phyloP scores from a whole-genome alignment of 1,284 basidiomycete species.

The Apiotrichum sp. region DNA sequence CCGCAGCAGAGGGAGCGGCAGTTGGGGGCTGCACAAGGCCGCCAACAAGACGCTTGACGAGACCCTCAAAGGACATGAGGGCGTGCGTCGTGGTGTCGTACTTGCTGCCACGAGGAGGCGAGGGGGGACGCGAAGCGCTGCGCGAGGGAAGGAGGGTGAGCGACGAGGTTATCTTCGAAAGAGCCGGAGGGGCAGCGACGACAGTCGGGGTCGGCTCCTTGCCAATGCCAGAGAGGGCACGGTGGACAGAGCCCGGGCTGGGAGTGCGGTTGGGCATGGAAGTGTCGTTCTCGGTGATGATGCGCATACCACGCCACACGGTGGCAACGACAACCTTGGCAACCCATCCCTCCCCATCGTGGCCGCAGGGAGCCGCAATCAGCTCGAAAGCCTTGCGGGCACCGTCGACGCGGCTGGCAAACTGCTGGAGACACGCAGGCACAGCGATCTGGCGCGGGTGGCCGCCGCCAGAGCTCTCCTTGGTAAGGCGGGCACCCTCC shows the following conservation, averaged over 20 bases:
- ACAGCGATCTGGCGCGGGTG: conserved; percentile 30
- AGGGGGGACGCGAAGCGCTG: conserved; percentile 38
- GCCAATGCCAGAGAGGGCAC: conserved; percentile 35
- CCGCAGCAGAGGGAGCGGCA: conserved; percentile 21
- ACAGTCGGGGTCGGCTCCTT: conserved; percentile 29
- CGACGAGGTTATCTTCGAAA: conserved; percentile 35
- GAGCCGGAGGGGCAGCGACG: conserved; percentile 21
- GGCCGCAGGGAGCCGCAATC: conserved; percentile 40
- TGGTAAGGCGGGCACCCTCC: conserved; percentile 28
- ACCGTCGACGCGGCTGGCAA: conserved; percentile 44
- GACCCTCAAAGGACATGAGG: conserved; percentile 43
- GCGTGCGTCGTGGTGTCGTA: conserved; percentile 39
- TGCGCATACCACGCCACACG: conserved; percentile 47
- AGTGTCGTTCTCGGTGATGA: conserved; percentile 34
- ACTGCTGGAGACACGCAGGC: conserved; percentile 41
- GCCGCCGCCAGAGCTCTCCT: conserved; percentile 35
- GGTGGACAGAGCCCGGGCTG: conserved; percentile 35
- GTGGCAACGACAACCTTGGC: conserved; percentile 45
- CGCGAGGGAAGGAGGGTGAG: conserved; percentile 36
- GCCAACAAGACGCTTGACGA: conserved; percentile 42
- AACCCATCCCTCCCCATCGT: conserved; percentile 48
- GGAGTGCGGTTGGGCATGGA: conserved; percentile 27
- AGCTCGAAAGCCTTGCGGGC: conserved; percentile 41
- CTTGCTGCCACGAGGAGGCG: conserved; percentile 33
- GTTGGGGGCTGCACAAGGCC: conserved; percentile 43